These are phyloP conservation scores for Cercospora sp. DNA, from an alignment of 2,329 filamentous ascomycete genomes.

Conservation along the genomic window DNA sequence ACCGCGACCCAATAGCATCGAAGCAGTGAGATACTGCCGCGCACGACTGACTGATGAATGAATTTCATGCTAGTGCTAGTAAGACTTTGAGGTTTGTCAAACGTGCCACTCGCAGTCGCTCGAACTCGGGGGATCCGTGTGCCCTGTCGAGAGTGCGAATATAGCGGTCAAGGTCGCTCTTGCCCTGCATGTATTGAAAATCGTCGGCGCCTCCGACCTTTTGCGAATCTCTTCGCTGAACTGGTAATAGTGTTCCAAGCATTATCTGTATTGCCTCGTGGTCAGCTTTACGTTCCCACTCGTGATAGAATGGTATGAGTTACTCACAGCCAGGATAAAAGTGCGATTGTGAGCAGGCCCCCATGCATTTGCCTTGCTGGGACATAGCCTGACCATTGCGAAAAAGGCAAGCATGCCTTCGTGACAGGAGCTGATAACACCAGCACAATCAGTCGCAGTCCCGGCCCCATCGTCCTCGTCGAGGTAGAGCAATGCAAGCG, in stretches of 20 bases:
- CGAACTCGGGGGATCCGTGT: not conserved
- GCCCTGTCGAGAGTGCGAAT: not conserved
- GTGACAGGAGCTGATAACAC: not conserved
- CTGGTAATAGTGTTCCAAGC: not conserved
- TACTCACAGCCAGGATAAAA: not conserved
- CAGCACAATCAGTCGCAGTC: not conserved
- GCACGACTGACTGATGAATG: too few species aligned
- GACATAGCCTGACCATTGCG: too few species aligned
- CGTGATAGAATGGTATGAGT: too few species aligned
- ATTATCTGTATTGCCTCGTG: not conserved
- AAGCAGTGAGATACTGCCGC: too few species aligned
- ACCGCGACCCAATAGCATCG: too few species aligned
- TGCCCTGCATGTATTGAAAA: not conserved
- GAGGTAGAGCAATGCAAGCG: not conserved
- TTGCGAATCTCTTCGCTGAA: not conserved
- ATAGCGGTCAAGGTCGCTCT: not conserved
- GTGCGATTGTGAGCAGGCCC: not conserved
- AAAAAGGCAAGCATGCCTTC: not conserved
- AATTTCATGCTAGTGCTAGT: not conserved
- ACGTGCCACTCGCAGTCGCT: not conserved
- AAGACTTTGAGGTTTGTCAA: not conserved
- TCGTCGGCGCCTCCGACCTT: not conserved
- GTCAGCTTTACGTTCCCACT: not conserved
- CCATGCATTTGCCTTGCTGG: not conserved
- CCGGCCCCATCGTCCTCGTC: not conserved